phyloP scores from a whole-genome alignment of 352 stramenopile genomes.

The Phytophthora pistaciae region DNA sequence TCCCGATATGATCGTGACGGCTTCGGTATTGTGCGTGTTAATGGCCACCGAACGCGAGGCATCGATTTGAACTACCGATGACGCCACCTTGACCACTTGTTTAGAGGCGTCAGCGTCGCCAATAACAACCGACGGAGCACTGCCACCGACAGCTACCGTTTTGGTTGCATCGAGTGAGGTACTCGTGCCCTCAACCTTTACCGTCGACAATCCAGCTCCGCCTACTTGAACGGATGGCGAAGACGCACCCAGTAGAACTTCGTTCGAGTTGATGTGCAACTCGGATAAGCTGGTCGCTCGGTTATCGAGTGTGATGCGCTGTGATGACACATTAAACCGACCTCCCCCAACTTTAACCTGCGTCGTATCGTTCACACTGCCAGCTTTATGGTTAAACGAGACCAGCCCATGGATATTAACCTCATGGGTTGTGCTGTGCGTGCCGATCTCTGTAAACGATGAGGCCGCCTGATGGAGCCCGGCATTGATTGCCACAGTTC shows the following conservation, averaged over 20 bases:
- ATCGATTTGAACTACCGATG: conserved; percentile 42
- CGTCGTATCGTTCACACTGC: conserved; percentile 48
- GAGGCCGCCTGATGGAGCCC: conserved; percentile 43
- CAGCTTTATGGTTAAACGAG: conserved; percentile 56
- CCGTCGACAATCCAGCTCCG: conserved; percentile 20
- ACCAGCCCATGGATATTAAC: conserved; percentile 68
- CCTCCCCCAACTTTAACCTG: conserved; percentile 55
- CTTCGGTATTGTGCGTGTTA: conserved; percentile 28
- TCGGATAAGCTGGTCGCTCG: conserved; percentile 42
- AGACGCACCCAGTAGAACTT: conserved; percentile 43
- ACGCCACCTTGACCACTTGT: conserved; percentile 45
- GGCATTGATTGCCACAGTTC: conserved; percentile 67
- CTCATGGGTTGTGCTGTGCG: conserved; percentile 52
- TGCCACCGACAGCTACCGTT: conserved; percentile 34
- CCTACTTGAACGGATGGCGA: conserved; percentile 46
- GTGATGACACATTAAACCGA: conserved; percentile 46
- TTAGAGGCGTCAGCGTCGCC: conserved; percentile 27
- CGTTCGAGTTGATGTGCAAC: conserved; percentile 53
- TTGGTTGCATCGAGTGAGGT: conserved; percentile 38
- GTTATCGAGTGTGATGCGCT: conserved; percentile 63
- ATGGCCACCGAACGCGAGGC: conserved; percentile 35
- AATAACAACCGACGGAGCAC: conserved; percentile 33
- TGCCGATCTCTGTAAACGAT: conserved; percentile 75
- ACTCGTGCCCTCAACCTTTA: conserved; percentile 36
- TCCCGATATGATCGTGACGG: conserved; percentile 41